Base-by-base conservation (phyloP, 2,329 filamentous ascomycete species). In the Aspergillus hiratsukae region DNA sequence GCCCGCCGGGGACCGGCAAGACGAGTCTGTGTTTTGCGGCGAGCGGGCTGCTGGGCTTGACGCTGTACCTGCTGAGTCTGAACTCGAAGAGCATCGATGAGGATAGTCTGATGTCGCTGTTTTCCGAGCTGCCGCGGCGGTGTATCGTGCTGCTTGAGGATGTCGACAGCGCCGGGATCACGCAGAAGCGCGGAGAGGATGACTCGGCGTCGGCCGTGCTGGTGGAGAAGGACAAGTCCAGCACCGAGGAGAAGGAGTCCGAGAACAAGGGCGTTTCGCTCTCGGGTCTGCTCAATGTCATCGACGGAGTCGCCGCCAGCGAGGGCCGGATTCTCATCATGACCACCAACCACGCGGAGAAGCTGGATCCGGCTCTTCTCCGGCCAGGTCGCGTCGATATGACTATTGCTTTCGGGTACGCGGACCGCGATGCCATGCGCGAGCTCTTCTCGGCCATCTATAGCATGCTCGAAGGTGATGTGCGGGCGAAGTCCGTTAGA, bases 1-100 rank as follows among this genome's bases (percentile, higher is more conserved):
- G 91, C 0, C 89, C 90, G 0, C 89, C 89, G 0, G 89, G 90
- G 0, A 92, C 89, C 0, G 89, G 90, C 14, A 94, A 93, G 72
- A 88, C 85, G 48, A 88, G 85, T 48, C 78, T 91, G 1, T 87
- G 83, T 60, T 80, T 90, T 45, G 87, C 88, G 0, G 78, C 89
- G 51, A 87, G 88, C 0, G 88, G 88, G 4, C 81, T 84, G 66
- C 87, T 90, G 68, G 83, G 84, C 57, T 80, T 91, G 74, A 80
- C 83, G 50, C 87, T 91, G 59, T 90, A 90, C 71, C 87, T 90
- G 54, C 80, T 90, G 60, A 87, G 82, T 65, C 75, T 91, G 43
- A 88, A 81, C 69, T 88, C 85, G 3, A 75, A 70, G 31, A 77
- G 78, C 2, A 78, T 87, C 19, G 87, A 78, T 49, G 88, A 90